A percentile compares a stretch with the other conserved stretches of the same genome.
Conservation (phyloP, 441 rosid genomes). For the Capsella rubella region DNA sequence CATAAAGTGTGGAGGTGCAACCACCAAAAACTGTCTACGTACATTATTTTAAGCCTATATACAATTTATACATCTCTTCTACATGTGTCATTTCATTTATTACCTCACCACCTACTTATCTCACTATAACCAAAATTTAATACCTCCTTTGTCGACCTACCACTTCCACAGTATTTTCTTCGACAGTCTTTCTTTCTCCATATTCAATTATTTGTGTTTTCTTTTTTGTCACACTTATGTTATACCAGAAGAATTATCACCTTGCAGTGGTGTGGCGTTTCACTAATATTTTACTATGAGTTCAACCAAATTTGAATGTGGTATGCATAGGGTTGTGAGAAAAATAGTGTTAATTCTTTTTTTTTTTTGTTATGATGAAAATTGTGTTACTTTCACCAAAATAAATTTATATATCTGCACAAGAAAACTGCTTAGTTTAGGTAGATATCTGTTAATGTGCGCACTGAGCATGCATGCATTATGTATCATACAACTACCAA, state of each 20-base stretch:
- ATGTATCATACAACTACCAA: constrained; percentile 30
- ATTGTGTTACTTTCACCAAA: background rate
- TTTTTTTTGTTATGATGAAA: too few species aligned
- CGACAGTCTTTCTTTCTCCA: constrained; percentile 3
- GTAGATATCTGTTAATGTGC: constrained; percentile 42
- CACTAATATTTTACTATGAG: constrained; percentile 15
- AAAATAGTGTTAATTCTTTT: background rate
- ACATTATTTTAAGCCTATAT: constrained; percentile 4
- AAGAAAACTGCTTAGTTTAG: constrained; percentile 2
- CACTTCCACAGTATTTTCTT: constrained; percentile 10
- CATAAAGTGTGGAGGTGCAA: constrained; percentile 36
- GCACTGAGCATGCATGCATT: constrained; percentile 38
- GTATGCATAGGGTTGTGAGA: background rate
- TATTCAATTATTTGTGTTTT: constrained; percentile 3
- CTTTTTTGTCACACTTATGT: background rate
- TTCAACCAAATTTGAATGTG: constrained; percentile 10
- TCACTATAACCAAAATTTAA: constrained; percentile 14
- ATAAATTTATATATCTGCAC: background rate
- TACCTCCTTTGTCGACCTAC: constrained; percentile 21
- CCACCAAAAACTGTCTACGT: constrained; percentile 23
- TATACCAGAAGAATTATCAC: background rate
- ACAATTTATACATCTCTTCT: constrained; percentile 16
- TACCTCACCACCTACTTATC: constrained; percentile 35
- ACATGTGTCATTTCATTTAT: constrained; percentile 38
- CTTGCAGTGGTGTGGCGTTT: background rate